These are phyloP conservation scores for Erodium moschatum DNA, from an alignment of 441 rosid genomes.

Conservation along the genomic window DNA sequence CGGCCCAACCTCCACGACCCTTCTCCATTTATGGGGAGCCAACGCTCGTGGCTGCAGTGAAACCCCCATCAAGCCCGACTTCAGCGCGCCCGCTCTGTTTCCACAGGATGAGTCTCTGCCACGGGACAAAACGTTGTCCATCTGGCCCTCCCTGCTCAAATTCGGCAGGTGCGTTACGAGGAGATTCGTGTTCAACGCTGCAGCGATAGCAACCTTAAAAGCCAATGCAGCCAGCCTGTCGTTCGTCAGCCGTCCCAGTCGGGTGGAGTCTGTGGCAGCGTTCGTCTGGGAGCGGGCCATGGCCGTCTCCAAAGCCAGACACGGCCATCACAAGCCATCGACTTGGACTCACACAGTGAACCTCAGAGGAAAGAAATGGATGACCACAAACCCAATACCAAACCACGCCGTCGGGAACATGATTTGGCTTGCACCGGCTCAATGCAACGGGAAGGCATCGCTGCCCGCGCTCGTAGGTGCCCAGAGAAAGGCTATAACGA, in stretches of 20 bases:
- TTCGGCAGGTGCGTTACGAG: neutral
- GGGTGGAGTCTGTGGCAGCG: neutral
- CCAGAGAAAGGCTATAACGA: neutral
- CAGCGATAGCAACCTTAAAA: neutral
- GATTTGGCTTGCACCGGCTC: neutral
- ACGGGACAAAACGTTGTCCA: neutral
- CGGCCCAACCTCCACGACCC: constrained; percentile 1
- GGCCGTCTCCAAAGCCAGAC: neutral
- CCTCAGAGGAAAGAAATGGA: neutral
- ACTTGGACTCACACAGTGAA: neutral
- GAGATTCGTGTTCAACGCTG: neutral
- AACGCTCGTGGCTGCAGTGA: neutral
- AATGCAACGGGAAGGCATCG: neutral
- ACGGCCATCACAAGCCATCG: neutral
- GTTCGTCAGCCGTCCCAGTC: neutral
- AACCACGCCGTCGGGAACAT: neutral
- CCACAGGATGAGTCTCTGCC: neutral
- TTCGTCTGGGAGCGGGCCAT: neutral
- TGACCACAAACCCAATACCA: neutral
- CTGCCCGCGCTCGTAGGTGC: neutral
- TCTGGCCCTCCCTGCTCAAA: neutral
- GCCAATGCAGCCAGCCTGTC: neutral
- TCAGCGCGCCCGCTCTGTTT: neutral
- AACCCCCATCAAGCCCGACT: neutral
- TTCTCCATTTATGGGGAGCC: neutral